Percentiles rank a stretch among this genome's conserved stretches.
These are phyloP conservation scores for Protomyces gravidus DNA, from an alignment of 1,139 yeast genomes.

Conservation along the genomic window DNA sequence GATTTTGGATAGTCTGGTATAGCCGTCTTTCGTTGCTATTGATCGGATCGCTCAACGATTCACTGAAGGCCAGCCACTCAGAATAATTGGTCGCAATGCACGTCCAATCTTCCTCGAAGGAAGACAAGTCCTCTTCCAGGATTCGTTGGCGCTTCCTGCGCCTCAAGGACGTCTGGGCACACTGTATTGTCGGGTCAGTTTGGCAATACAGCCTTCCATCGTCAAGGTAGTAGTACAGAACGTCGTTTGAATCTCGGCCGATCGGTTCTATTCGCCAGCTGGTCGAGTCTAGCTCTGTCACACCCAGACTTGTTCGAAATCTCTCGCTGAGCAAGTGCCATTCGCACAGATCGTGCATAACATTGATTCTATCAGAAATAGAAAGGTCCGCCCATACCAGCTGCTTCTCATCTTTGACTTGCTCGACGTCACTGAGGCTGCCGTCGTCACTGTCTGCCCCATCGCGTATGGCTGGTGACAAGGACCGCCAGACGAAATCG, in stretches of 20 bases:
- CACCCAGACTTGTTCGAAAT: slow-evolving; percentile 17
- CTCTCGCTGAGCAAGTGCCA: slow-evolving; percentile 24
- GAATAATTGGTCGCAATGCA: slow-evolving; percentile 12
- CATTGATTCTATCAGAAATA: neutral
- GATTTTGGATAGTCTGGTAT: neutral
- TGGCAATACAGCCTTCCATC: slow-evolving; percentile 21
- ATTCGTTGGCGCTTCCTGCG: neutral
- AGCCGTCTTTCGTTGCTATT: neutral
- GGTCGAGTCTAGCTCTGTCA: slow-evolving; percentile 10
- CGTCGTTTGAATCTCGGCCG: slow-evolving; percentile 12
- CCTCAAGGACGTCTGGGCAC: neutral
- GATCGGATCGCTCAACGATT: neutral
- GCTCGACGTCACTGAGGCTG: slow-evolving; percentile 17
- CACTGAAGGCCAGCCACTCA: slow-evolving; percentile 9
- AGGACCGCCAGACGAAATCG: slow-evolving; percentile 11
- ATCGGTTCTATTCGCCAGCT: slow-evolving; percentile 17
- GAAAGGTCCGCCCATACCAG: neutral
- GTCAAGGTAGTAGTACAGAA: slow-evolving; percentile 9
- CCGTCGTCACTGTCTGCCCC: slow-evolving; percentile 2
- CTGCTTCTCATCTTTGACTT: slow-evolving; percentile 7
- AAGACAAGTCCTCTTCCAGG: neutral
- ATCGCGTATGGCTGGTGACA: neutral
- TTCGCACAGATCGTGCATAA: slow-evolving; percentile 26
- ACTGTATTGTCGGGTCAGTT: slow-evolving; percentile 3
- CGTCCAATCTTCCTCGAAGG: slow-evolving; percentile 10